A percentile compares a stretch with the other conserved stretches of the same genome.
phyloP scores from a whole-genome alignment of 2,329 filamentous ascomycete species.

The Graphilbum fragrans region DNA sequence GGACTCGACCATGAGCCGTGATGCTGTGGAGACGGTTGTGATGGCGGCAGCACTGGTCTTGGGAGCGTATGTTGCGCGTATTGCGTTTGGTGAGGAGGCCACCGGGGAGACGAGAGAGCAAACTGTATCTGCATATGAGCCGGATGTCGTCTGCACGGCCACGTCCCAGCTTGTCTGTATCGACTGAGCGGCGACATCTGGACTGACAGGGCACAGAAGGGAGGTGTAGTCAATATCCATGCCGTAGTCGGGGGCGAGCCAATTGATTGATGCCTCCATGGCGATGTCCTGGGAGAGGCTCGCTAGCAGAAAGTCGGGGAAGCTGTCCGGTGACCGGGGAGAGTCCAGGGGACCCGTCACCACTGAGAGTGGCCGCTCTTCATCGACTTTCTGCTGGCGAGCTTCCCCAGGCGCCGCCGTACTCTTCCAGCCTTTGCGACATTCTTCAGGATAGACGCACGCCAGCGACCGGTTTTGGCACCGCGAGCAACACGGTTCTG shows the following conservation, averaged over 20 bases:
- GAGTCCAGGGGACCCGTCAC: too few relatives aligned
- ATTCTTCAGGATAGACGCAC: background rate
- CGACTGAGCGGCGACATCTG: background rate
- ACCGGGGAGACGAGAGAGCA: too few relatives aligned
- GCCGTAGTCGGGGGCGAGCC: slow-evolving; percentile 13
- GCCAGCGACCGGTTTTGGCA: background rate
- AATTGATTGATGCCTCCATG: slow-evolving; percentile 11
- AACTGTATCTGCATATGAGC: too few relatives aligned
- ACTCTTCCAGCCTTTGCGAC: background rate
- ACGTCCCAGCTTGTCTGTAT: background rate
- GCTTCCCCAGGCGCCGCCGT: too few relatives aligned
- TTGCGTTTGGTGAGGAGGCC: background rate
- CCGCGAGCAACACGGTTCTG: background rate
- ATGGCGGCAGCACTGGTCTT: background rate
- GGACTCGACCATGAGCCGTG: background rate
- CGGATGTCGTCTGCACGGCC: background rate
- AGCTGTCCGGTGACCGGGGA: background rate
- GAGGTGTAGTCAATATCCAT: slow-evolving; percentile 13
- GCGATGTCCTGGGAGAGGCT: background rate
- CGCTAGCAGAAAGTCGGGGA: background rate
- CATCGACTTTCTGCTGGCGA: background rate
- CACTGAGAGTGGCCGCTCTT: too few relatives aligned
- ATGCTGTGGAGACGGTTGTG: background rate
- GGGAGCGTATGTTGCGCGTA: background rate
- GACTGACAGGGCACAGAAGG: background rate